Percentiles rank a stretch among this genome's conserved stretches.
Conservation (phyloP, 768 basidiomycete genomes). For the Lenzites betulinus region DNA sequence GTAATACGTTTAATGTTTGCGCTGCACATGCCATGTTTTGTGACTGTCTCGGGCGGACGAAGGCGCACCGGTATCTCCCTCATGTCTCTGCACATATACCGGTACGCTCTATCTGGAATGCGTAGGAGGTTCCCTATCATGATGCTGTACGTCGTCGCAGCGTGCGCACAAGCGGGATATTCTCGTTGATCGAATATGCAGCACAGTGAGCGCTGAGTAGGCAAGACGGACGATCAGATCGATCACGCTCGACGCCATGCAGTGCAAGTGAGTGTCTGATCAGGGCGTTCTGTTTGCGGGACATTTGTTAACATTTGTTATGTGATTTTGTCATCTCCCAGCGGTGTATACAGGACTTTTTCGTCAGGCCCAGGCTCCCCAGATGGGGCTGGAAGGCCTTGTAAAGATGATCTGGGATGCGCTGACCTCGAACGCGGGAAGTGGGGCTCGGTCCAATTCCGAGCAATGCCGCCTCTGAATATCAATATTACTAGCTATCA, state of each 20-base stretch:
- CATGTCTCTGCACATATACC: conserved; percentile 38
- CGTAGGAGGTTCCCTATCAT: conserved; percentile 38
- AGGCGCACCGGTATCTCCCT: conserved; percentile 38
- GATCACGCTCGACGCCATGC: not conserved
- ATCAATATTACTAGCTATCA: too few relatives aligned
- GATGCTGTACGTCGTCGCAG: not conserved
- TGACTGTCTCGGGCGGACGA: conserved; percentile 37
- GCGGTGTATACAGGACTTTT: not conserved
- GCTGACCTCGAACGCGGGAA: too few relatives aligned
- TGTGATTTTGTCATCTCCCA: too few relatives aligned
- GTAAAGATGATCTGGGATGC: not conserved
- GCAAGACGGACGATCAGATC: not conserved
- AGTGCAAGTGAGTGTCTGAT: conserved; percentile 5
- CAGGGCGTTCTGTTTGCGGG: not conserved
- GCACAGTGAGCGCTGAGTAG: not conserved
- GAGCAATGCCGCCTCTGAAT: too few relatives aligned
- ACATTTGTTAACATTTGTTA: too few relatives aligned
- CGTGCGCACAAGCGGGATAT: too few relatives aligned
- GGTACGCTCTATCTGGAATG: conserved; percentile 50
- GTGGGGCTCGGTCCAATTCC: too few relatives aligned
- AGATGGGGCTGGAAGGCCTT: not conserved
- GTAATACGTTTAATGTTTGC: not conserved
- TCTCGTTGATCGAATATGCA: not conserved
- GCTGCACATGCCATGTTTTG: conserved; percentile 45
- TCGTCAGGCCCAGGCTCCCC: not conserved